phyloP scores from a whole-genome alignment of 768 basidiomycete species.

The Jaapia argillacea region DNA sequence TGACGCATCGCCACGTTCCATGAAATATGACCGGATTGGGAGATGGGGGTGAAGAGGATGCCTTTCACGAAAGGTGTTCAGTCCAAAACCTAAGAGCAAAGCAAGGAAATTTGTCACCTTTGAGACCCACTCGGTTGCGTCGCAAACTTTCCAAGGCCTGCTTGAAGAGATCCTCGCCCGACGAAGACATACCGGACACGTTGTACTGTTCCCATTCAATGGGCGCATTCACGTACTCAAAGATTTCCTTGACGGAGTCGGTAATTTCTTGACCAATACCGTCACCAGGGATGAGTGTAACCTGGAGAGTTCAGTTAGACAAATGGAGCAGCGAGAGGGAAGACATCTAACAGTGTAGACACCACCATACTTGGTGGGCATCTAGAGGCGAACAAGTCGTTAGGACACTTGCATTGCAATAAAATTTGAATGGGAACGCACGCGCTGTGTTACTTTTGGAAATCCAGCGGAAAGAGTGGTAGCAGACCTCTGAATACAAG shows the following conservation, averaged over 20 bases:
- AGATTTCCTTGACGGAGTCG: constrained; percentile 98
- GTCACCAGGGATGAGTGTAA: constrained; percentile 96
- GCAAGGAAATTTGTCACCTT: constrained; percentile 44
- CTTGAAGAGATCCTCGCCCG: constrained; percentile 92
- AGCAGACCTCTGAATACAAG: constrained; percentile 43
- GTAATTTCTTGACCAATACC: constrained; percentile 97
- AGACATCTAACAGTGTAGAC: constrained; percentile 67
- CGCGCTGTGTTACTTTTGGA: constrained; percentile 64
- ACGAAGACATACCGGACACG: constrained; percentile 91
- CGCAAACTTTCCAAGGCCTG: constrained; percentile 97
- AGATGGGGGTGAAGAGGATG: constrained; percentile 97
- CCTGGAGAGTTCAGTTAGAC: constrained; percentile 36
- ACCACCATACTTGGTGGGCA: constrained; percentile 84
- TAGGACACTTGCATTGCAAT: constrained; percentile 3
- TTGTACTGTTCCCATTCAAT: constrained; percentile 99
- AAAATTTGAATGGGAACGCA: constrained; percentile 24
- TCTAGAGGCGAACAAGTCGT: constrained; percentile 28
- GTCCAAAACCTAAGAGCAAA: background rate
- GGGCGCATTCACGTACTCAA: constrained; percentile 93
- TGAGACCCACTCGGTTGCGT: constrained; percentile 95
- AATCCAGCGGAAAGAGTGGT: constrained; percentile 75
- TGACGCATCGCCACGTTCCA: constrained; percentile 99
- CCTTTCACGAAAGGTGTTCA: constrained; percentile 38
- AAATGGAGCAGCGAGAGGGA: constrained; percentile 5
- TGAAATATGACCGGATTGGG: constrained; percentile 92